Base-by-base conservation (phyloP, 768 basidiomycete genomes). In the Leccinum variicolor region DNA sequence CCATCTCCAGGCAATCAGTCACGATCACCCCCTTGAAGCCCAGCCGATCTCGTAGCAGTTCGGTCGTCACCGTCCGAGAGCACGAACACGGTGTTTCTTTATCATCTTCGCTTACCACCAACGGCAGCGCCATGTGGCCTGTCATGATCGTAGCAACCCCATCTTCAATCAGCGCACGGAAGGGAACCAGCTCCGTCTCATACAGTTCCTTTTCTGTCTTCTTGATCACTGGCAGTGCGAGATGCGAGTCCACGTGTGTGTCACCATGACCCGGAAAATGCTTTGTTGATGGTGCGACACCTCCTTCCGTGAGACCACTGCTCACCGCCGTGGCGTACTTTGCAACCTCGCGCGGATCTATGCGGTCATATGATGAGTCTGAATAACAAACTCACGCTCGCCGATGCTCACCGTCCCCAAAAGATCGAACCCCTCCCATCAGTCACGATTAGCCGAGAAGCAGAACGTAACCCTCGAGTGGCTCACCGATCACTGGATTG, bases 241-340 rank as follows among this genome's bases (percentile, higher is more conserved):
- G 77, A 62, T 89, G 88, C 1, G 87, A 87, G 64, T 89, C 88
- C 48, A 87, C 74, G 55, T 84, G 78, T 1, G 87, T 90, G 55
- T 89, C 86, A 0, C 88, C 87, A 59, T 89, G 88, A 0, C 88
- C 88, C 0, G 87, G 87, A 63, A 89, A 89, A 64, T 89, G 88
- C 63, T 89, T 90, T 3, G 80, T 80, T 23, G 77, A 84, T 0
- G 88, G 79, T 3, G 87, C 85, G 10, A 89, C 71, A 2, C 79
- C 79, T 0, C 75, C 72, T 4, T 75, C 64, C 0, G 76, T 73
- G 17, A 86, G 75, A 3, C 85, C 87, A 1, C 65, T 65, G 39
- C 76, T 73, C 15, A 80, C 82, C 1, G 83, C 81, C 0, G 63
- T 57, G 0, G 78, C 82, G 54, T 79, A 86, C 45, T 69, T 59